A percentile compares a stretch with the other conserved stretches of the same genome.
Conservation (phyloP, 228 moss, liverwort and hornwort genomes). For the Sphagnum fallax region DNA sequence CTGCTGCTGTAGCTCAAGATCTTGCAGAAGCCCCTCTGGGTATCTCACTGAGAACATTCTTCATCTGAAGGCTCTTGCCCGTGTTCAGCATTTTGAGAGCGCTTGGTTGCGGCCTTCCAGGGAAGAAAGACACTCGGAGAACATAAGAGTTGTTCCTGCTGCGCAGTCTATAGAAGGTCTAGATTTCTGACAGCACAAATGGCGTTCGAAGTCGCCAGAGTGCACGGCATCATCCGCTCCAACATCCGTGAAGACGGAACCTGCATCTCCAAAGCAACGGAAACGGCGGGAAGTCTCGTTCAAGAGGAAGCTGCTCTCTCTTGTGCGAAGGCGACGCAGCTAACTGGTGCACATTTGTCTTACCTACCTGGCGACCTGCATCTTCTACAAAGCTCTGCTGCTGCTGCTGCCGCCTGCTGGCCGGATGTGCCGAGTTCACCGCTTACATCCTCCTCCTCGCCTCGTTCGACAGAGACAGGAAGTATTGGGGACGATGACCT, state of each 20-base stretch:
- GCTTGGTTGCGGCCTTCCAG: too few relatives aligned
- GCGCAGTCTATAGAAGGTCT: too few relatives aligned
- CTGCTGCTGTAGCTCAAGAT: too few relatives aligned
- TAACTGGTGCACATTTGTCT: background rate
- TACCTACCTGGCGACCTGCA: background rate
- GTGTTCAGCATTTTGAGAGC: too few relatives aligned
- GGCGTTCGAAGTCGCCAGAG: constrained; percentile 58
- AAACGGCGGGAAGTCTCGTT: background rate
- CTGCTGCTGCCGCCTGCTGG: constrained; percentile 9
- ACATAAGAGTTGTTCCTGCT: too few relatives aligned
- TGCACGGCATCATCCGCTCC: constrained; percentile 46
- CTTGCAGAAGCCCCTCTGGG: too few relatives aligned
- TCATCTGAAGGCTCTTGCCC: too few relatives aligned
- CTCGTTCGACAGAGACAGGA: constrained; percentile 66
- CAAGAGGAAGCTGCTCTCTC: background rate
- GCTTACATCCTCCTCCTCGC: constrained; percentile 36
- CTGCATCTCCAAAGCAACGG: background rate
- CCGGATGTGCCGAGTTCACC: constrained; percentile 30
- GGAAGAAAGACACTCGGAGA: too few relatives aligned
- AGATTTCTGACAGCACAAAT: constrained; percentile 2
- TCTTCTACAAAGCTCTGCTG: constrained; percentile 3
- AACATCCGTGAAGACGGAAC: constrained; percentile 22
- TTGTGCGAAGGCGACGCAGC: background rate
- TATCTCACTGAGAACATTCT: too few relatives aligned
- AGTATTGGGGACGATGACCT: constrained; percentile 81